Conservation (phyloP, 441 rosid species). For the Populus hybrid region DNA sequence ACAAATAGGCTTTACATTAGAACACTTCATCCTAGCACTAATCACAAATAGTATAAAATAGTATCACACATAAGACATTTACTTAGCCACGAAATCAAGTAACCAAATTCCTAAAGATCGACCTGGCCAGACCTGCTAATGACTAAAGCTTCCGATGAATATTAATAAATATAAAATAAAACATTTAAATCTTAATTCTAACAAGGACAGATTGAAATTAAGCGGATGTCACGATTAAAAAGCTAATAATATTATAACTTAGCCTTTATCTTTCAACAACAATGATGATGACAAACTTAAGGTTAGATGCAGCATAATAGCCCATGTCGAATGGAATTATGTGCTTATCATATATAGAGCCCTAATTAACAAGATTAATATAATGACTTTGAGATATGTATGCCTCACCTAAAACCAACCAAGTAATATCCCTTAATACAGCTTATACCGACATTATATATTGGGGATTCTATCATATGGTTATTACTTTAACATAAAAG, state of each 20-base stretch:
- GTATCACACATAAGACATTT: too few relatives aligned
- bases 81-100: too few relatives aligned
- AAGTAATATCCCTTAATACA: not conserved
- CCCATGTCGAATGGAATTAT: conserved; percentile 20
- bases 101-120: too few relatives aligned
- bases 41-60: too few relatives aligned
- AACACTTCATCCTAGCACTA: too few relatives aligned
- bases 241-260: conserved; percentile 9
- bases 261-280: conserved; percentile 19
- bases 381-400: too few relatives aligned
- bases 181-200: not conserved
- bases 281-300: conserved; percentile 20
- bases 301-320: conserved; percentile 23
- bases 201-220: conserved; percentile 19
- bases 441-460: not conserved
- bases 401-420: conserved; percentile 20
- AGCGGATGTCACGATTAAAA: conserved; percentile 20
- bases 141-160: too few relatives aligned
- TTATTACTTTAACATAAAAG: not conserved
- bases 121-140: too few relatives aligned
- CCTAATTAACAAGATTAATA: too few relatives aligned
- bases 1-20: too few relatives aligned
- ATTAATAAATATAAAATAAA: not conserved
- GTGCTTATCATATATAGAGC: conserved; percentile 16
- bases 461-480: conserved; percentile 1